Conservation (phyloP, 352 stramenopile species). For the Globisporangium viniferum region DNA sequence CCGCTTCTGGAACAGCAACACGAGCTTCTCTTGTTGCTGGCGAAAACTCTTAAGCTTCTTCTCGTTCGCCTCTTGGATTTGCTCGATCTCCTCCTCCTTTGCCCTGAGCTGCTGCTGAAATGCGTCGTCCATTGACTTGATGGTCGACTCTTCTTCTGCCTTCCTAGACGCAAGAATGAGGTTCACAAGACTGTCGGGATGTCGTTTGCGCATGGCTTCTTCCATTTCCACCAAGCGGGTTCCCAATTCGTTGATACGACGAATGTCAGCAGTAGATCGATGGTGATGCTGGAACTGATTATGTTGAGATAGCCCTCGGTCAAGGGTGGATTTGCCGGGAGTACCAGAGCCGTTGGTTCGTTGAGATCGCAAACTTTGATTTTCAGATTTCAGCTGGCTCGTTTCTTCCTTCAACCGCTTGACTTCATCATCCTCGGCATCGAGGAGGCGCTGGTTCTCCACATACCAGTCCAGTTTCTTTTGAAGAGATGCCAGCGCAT, state of each 20-base stretch:
- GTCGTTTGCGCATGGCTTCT: constrained; percentile 65
- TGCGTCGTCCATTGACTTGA: constrained; percentile 28
- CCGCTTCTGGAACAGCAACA: constrained; percentile 67
- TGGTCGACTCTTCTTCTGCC: constrained; percentile 61
- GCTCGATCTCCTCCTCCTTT: constrained; percentile 47
- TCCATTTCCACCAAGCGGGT: constrained; percentile 61
- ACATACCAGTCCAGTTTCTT: constrained; percentile 88
- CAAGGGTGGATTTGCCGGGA: not conserved
- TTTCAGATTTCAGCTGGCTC: constrained; percentile 8
- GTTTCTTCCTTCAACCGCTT: constrained; percentile 28
- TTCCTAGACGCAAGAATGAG: constrained; percentile 71
- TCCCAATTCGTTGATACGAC: constrained; percentile 77
- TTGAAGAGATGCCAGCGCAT: constrained; percentile 48
- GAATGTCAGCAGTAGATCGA: constrained; percentile 52
- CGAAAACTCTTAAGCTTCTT: constrained; percentile 65
- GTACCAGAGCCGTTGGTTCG: not conserved
- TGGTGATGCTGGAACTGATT: constrained; percentile 11
- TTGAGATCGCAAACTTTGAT: constrained; percentile 8
- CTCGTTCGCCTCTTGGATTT: constrained; percentile 45
- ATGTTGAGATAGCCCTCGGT: not conserved
- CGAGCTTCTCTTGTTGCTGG: constrained; percentile 75
- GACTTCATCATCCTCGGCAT: constrained; percentile 74
- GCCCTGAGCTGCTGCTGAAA: constrained; percentile 39
- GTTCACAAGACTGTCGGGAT: constrained; percentile 78
- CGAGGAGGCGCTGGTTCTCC: constrained; percentile 73